Percentiles rank a stretch among this genome's conserved stretches.
Conservation (phyloP, 2,329 filamentous ascomycete genomes). For the Cladobotryum protrusum region DNA sequence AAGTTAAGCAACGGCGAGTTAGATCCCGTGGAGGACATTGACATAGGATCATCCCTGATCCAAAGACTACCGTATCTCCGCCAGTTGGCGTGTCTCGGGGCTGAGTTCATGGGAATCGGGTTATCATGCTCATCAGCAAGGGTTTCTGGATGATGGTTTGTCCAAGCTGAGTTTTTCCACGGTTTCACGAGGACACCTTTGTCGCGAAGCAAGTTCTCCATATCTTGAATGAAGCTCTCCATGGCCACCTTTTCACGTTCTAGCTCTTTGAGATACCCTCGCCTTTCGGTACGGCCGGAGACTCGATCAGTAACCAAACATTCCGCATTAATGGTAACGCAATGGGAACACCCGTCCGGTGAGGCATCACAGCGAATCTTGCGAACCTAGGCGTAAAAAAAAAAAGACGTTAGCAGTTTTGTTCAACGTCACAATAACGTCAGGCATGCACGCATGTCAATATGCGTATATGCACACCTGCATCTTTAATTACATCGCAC, state of each 20-base stretch:
- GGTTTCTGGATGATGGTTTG: constrained; percentile 19
- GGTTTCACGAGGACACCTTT: constrained; percentile 56
- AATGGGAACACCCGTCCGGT: constrained; percentile 76
- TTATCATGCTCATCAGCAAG: too few relatives aligned
- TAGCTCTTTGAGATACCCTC: constrained; percentile 71
- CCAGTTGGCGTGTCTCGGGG: constrained; percentile 20
- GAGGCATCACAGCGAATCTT: constrained; percentile 84
- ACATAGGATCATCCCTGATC: constrained; percentile 27
- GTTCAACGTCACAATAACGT: too few relatives aligned
- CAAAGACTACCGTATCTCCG: constrained; percentile 26
- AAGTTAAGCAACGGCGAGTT: constrained; percentile 12
- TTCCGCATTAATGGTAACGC: constrained; percentile 66
- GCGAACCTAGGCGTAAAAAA: constrained; percentile 49
- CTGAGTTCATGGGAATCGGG: too few relatives aligned
- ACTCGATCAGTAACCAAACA: constrained; percentile 85
- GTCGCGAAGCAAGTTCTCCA: constrained; percentile 59
- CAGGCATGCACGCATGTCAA: too few relatives aligned
- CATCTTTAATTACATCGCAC: background rate
- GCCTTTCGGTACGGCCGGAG: constrained; percentile 69
- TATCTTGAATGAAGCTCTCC: constrained; percentile 58
- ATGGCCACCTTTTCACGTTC: constrained; percentile 67
- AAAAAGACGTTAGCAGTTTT: too few relatives aligned
- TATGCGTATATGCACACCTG: too few relatives aligned
- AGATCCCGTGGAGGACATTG: background rate
- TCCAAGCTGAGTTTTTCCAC: constrained; percentile 30